Evolutionary conservation across 2,329 filamentous ascomycete genomes (phyloP).

Genomic region (Colletotrichum sp.): DNA sequence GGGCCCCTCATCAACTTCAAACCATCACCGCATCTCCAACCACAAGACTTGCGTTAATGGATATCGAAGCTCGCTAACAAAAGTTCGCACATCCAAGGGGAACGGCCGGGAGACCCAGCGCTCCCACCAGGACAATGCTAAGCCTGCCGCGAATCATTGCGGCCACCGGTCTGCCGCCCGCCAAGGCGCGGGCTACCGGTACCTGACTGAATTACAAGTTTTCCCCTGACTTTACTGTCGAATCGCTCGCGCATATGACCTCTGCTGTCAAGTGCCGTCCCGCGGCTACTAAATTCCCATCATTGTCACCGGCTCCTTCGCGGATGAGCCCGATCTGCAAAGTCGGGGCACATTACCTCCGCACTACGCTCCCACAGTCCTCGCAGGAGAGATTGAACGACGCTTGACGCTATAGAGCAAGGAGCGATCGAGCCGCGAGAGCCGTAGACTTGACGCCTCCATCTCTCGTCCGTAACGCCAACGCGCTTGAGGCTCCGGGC

Average conservation of each 20-base stretch:
- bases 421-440: not conserved
- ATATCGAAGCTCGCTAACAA: not conserved
- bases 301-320: not conserved
- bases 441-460: not conserved
- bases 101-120: not conserved
- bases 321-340: not conserved
- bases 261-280: not conserved
- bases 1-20: not conserved
- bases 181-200: not conserved
- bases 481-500: not conserved
- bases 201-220: not conserved
- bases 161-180: not conserved
- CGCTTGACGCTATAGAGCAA: not conserved
- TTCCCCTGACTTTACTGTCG: not conserved
- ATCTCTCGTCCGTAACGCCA: not conserved
- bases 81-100: not conserved
- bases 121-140: not conserved
- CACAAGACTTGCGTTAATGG: not conserved
- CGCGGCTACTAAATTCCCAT: not conserved
- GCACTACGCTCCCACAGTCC: not conserved
- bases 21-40: not conserved
- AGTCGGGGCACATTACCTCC: not conserved
- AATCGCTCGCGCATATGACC: not conserved
- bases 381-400: not conserved
- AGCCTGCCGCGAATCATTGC: not conserved